Conservation (phyloP, 1,139 yeast genomes). For the Lodderomyces margitis region DNA sequence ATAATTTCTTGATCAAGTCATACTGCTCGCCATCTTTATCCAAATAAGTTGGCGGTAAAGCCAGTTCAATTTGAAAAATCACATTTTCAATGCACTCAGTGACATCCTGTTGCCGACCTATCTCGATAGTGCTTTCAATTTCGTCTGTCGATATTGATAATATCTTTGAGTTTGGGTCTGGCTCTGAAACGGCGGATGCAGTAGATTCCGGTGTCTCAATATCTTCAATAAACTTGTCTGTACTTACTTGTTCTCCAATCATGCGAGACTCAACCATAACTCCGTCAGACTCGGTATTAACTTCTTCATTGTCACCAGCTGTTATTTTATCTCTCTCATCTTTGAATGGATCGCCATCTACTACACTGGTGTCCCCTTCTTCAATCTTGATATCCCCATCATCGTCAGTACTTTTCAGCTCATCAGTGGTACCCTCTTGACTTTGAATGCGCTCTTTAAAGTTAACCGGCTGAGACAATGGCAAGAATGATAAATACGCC, state of each 20-base stretch:
- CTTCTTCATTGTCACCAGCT: conserved; percentile 14
- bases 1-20: conserved; percentile 74
- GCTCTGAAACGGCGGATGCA: conserved; percentile 7
- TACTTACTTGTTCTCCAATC: conserved; percentile 3
- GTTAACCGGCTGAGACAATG: conserved; percentile 64
- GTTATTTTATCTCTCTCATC: conserved; percentile 10
- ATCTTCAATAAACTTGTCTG: conserved; percentile 6
- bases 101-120: conserved; percentile 95
- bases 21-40: conserved; percentile 75
- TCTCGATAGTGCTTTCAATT: conserved; percentile 68
- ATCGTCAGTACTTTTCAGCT: conserved; percentile 11
- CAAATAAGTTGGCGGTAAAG: conserved; percentile 63
- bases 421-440: not conserved
- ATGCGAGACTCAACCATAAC: conserved; percentile 6
- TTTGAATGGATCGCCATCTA: not conserved
- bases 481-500: conserved; percentile 85
- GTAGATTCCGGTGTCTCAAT: conserved; percentile 7
- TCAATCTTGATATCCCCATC: conserved; percentile 7
- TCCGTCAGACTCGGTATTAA: not conserved
- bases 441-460: conserved; percentile 34
- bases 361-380: conserved; percentile 2
- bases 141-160: conserved; percentile 57
- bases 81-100: conserved; percentile 97
- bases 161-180: conserved; percentile 17
- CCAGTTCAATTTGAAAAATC: conserved; percentile 89